phyloP scores from a whole-genome alignment of 1,284 basidiomycete species.

The Ceratobasidium sp. region DNA sequence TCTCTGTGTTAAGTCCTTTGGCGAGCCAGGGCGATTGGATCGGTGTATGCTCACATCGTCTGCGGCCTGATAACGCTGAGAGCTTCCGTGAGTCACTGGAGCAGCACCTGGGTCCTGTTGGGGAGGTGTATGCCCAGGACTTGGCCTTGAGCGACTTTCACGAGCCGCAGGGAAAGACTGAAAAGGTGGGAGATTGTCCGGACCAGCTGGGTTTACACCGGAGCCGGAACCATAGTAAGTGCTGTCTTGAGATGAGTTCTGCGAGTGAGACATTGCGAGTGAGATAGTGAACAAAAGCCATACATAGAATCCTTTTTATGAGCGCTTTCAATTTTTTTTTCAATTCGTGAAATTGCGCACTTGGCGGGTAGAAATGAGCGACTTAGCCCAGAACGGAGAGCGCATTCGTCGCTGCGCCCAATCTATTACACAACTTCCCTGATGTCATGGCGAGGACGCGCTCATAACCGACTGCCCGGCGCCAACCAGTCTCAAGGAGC shows the following conservation, averaged over 20 bases:
- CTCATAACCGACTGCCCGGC: too few relatives aligned
- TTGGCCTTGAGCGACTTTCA: constrained; percentile 7
- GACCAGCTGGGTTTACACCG: not conserved
- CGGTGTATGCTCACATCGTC: constrained; percentile 1
- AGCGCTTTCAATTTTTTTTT: not conserved
- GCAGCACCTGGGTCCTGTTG: not conserved
- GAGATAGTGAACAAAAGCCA: not conserved
- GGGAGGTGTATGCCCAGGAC: not conserved
- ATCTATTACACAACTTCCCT: too few relatives aligned
- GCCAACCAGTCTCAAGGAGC: too few relatives aligned
- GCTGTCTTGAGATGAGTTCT: not conserved
- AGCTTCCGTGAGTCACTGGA: not conserved
- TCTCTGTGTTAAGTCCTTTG: not conserved
- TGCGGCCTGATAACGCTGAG: not conserved
- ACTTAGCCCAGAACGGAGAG: too few relatives aligned
- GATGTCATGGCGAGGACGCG: too few relatives aligned
- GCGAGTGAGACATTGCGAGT: constrained; percentile 8
- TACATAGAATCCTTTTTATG: too few relatives aligned
- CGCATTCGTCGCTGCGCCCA: too few relatives aligned
- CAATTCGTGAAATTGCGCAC: too few relatives aligned
- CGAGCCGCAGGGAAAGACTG: constrained; percentile 15
- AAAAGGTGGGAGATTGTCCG: constrained; percentile 12
- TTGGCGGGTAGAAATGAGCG: too few relatives aligned
- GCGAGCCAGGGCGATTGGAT: not conserved
- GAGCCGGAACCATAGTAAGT: not conserved